Evolutionary conservation across 306 rosid genomes (phyloP).

Genomic region (Cicer yamashitae): DNA sequence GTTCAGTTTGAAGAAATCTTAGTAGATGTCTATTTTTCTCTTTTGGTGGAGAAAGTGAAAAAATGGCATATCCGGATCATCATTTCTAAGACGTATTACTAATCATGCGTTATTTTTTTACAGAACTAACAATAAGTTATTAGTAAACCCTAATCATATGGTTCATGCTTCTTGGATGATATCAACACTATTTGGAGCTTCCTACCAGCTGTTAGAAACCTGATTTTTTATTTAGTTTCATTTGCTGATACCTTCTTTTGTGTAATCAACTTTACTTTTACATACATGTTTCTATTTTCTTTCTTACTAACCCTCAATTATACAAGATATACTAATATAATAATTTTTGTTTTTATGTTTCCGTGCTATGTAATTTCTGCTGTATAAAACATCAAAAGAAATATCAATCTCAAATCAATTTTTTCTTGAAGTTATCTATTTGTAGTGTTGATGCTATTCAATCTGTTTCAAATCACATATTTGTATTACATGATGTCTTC

Average conservation of each 20-base stretch:
- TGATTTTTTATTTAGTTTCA: background rate
- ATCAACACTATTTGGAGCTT: background rate
- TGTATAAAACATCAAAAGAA: background rate
- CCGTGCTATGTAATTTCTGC: background rate
- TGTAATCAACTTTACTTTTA: background rate
- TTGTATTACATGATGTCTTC: background rate
- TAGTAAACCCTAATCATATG: background rate
- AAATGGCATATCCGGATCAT: background rate
- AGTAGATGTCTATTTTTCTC: slow-evolving; percentile 8
- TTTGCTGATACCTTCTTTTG: background rate
- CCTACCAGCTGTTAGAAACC: background rate
- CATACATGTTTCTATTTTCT: background rate
- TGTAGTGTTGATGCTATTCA: slow-evolving; percentile 21
- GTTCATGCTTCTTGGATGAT: background rate
- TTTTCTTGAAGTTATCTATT: slow-evolving; percentile 1
- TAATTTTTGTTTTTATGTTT: background rate
- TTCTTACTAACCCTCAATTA: background rate
- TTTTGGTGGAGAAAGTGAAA: background rate
- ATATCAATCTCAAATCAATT: background rate
- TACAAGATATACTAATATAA: background rate
- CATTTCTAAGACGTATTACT: background rate
- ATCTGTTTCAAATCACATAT: background rate
- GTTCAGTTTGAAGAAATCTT: slow-evolving; percentile 7
- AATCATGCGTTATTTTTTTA: no score
- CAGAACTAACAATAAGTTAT: background rate